Conservation (phyloP, 495 filamentous ascomycete species). For the Podospora didyma region DNA sequence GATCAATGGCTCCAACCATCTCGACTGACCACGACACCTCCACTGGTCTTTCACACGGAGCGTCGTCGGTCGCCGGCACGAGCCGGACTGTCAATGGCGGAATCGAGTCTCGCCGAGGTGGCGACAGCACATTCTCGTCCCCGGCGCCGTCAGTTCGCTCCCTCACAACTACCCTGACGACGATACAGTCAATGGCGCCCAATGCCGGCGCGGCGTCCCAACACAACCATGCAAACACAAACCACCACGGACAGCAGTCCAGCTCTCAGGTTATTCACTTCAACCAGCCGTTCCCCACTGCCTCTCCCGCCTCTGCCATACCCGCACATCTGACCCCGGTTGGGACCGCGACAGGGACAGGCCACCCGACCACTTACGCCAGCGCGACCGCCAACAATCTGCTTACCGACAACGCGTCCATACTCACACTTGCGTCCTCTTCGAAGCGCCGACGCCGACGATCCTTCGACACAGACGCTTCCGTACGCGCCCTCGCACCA, state of each 20-base stretch:
- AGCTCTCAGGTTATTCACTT: constrained; percentile 66
- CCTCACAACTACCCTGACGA: constrained; percentile 91
- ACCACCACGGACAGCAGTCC: constrained; percentile 32
- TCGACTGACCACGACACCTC: constrained; percentile 75
- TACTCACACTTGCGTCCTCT: constrained; percentile 92
- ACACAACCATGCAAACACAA: constrained; percentile 47
- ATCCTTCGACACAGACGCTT: constrained; percentile 93
- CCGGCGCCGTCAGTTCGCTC: constrained; percentile 88
- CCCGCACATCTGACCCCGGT: constrained; percentile 69
- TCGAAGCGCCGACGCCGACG: constrained; percentile 85
- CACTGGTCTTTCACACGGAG: constrained; percentile 72
- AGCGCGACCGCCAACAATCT: constrained; percentile 89
- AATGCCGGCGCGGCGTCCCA: constrained; percentile 62
- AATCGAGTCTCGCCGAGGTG: constrained; percentile 63
- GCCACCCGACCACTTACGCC: constrained; percentile 77
- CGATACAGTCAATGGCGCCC: constrained; percentile 82
- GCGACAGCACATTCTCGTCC: constrained; percentile 88
- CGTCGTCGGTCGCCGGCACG: constrained; percentile 54
- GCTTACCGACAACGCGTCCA: constrained; percentile 90
- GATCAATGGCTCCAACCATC: constrained; percentile 71
- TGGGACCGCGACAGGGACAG: constrained; percentile 27
- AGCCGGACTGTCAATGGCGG: constrained; percentile 62
- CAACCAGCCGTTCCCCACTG: constrained; percentile 82
- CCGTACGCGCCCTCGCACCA: constrained; percentile 85
- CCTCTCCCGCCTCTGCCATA: constrained; percentile 70